These are phyloP conservation scores for Apiospora pterosperma DNA, from an alignment of 2,329 filamentous ascomycete genomes.

Conservation along the genomic window DNA sequence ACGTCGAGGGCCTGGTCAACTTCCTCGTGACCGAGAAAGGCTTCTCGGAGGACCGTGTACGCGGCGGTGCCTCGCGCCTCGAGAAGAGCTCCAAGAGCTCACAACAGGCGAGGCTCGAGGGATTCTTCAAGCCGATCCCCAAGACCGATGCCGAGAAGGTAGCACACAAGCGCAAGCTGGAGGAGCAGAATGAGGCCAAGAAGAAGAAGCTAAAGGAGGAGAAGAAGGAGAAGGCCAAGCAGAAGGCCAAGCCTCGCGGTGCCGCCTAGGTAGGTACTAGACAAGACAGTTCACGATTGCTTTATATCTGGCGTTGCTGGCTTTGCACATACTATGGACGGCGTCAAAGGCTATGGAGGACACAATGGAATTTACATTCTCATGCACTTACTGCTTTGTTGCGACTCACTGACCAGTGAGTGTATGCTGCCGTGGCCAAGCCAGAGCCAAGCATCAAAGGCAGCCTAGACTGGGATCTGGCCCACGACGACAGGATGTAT, in stretches of 20 bases:
- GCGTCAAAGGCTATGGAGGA: not conserved
- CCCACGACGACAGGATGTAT: no score
- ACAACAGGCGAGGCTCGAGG: conserved; percentile 88
- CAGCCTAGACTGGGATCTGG: no score
- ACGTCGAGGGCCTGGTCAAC: conserved; percentile 83
- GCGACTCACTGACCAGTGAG: no score
- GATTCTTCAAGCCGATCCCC: conserved; percentile 92
- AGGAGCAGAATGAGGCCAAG: conserved; percentile 85
- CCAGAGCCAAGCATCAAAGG: no score
- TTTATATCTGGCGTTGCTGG: conserved; percentile 1
- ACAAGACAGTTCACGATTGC: not conserved
- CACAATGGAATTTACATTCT: not conserved
- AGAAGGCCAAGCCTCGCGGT: conserved; percentile 81
- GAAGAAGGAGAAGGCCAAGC: conserved; percentile 91
- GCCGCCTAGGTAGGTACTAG: conserved; percentile 33
- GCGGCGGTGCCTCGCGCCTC: conserved; percentile 71
- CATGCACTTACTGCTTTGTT: no score
- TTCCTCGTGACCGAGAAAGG: conserved; percentile 93
- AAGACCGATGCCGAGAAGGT: conserved; percentile 86
- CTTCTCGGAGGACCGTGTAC: conserved; percentile 92
- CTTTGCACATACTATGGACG: not conserved
- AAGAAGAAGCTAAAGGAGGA: conserved; percentile 95
- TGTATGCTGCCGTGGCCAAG: no score
- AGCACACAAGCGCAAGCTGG: conserved; percentile 84
- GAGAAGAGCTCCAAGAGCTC: conserved; percentile 88